Base-by-base conservation (phyloP, 306 rosid species). In the Prosopis cineraria region DNA sequence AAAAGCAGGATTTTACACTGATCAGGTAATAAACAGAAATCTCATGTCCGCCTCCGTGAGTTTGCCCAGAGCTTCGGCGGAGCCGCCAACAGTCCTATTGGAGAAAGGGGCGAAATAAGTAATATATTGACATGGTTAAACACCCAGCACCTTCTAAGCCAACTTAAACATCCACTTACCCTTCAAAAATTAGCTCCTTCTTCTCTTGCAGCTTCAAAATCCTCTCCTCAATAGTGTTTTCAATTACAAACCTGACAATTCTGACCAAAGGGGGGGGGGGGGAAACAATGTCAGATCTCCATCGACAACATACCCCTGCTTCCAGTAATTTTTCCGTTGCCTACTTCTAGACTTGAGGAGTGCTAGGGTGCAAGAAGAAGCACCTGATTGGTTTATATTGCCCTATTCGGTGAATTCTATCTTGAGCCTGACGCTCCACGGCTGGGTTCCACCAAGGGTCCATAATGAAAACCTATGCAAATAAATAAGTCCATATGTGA, bases 381-480 rank as follows among this genome's bases (percentile, higher is more conserved):
- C 73, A 92, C 97, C 97, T 95, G 82, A 92, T 91, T 30, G 98
- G 98, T 77, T 92, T 94, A 70, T 85, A 90, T 83, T 94, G 98
- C 81, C 98, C 97, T 69, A 94, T 94, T 39, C 98, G 84, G 74
- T 95, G 98, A 80, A 92, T 95, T 84, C 98, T 89, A 80, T 95
- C 97, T 82, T 95, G 97, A 65, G 98, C 93, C 86, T 92, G 98
- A 48, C 89, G 90, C 91, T 95, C 97, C 60, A 95, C 96, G 0
- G 98, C 98, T 0, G 98, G 97, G 84, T 95, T 95, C 98, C 98
- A 95, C 98, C 98, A 95, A 10, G 96, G 98, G 77, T 95, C 98
- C 98, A 95, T 95, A 80, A 95, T 85, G 85, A 95, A 95, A 40
- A 95, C 97, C 97, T 94, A 80, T 30, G 64, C 74, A 75, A 70